phyloP scores from a whole-genome alignment of 140 eudicot genomes.

The Ambrosia hybrid region DNA sequence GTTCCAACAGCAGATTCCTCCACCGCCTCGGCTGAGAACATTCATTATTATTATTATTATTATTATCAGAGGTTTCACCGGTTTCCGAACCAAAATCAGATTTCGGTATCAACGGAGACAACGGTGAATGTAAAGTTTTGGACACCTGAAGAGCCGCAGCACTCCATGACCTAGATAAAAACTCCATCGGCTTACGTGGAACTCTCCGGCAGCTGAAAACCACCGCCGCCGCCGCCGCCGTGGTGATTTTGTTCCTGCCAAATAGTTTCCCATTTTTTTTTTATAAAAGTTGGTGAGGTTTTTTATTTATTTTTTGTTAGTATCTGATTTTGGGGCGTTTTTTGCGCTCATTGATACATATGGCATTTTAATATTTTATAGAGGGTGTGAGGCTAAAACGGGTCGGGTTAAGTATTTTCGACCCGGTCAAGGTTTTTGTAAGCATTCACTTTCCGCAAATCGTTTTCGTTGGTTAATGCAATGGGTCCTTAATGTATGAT shows the following conservation, averaged over 20 bases:
- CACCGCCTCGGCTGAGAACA: slow-evolving; percentile 29
- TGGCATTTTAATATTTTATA: slow-evolving; percentile 25
- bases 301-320: slow-evolving; percentile 13
- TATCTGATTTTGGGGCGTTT: slow-evolving; percentile 27
- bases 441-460: slow-evolving; percentile 19
- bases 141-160: slow-evolving; percentile 82
- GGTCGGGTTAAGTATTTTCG: neutral
- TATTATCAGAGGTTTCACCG: slow-evolving; percentile 17
- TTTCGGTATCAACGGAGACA: slow-evolving; percentile 36
- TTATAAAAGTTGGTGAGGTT: neutral
- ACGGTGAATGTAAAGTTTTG: slow-evolving; percentile 55
- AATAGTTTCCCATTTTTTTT: slow-evolving; percentile 46
- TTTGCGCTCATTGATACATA: slow-evolving; percentile 14
- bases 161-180: slow-evolving; percentile 93
- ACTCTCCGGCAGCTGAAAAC: slow-evolving; percentile 76
- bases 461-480: slow-evolving; percentile 29
- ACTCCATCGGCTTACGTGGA: slow-evolving; percentile 93
- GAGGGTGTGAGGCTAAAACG: neutral
- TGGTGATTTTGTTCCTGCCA: slow-evolving; percentile 54
- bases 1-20: slow-evolving; percentile 38
- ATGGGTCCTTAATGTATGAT: slow-evolving; percentile 10
- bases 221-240: slow-evolving; percentile 40
- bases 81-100: neutral
- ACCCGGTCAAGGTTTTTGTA: slow-evolving; percentile 34
- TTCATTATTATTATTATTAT: neutral